Evolutionary conservation across 164 flowering plant species (phyloP).

Genomic region (Buxus sempervirens): DNA sequence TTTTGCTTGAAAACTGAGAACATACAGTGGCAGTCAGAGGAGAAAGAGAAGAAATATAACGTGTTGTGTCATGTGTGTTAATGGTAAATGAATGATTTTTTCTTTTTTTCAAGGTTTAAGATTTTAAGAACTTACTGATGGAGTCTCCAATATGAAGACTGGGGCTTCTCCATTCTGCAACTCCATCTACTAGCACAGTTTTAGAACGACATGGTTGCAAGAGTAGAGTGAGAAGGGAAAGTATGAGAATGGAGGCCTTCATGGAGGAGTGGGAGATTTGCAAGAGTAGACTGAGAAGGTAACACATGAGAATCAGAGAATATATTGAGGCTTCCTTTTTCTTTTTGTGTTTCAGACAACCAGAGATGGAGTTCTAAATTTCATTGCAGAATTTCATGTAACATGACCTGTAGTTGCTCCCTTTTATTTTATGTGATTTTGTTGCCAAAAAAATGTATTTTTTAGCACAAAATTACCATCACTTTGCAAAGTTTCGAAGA

Average conservation of each 20-base stretch:
- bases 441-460: too few species aligned
- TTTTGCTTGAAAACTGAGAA: constrained; percentile 66
- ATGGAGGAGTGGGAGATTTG: too few species aligned
- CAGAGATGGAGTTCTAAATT: too few species aligned
- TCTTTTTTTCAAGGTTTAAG: not conserved
- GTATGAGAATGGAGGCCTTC: constrained; percentile 21
- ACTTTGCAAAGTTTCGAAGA: too few species aligned
- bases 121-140: constrained; percentile 51
- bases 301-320: too few species aligned
- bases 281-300: too few species aligned
- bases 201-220: constrained; percentile 35
- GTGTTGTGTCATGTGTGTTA: too few species aligned
- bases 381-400: too few species aligned
- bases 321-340: not conserved
- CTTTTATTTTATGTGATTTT: too few species aligned
- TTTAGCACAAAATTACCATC: too few species aligned
- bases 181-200: constrained; percentile 66
- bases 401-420: too few species aligned
- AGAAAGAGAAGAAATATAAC: too few species aligned
- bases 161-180: constrained; percentile 63
- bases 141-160: constrained; percentile 70
- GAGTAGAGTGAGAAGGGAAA: constrained; percentile 19
- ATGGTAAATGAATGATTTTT: not conserved
- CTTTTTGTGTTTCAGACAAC: not conserved
- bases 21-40: not conserved